Percentiles rank a stretch among this genome's conserved stretches.
Evolutionary conservation across 306 rosid genomes (phyloP).

Genomic region (Glycyrrhiza uralensis): DNA sequence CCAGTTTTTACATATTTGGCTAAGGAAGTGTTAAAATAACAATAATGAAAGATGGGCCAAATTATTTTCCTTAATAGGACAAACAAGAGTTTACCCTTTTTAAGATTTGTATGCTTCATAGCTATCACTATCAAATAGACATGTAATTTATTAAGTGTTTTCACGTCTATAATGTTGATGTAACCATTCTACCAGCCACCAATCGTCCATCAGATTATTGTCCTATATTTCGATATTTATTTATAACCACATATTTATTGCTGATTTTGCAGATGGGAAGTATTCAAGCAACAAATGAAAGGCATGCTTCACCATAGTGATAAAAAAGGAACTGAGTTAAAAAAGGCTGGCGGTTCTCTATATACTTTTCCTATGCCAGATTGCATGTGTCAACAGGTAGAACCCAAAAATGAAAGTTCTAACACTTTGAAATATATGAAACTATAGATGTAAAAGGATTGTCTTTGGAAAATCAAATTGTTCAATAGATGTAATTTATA

Average conservation of each 20-base stretch:
- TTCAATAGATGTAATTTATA: constrained; percentile 43
- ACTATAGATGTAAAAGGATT: constrained; percentile 14
- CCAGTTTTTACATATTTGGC: neutral
- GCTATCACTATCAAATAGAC: neutral
- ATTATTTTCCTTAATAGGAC: neutral
- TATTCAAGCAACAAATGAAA: constrained; percentile 61
- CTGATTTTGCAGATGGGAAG: constrained; percentile 60
- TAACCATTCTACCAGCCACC: neutral
- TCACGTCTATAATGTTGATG: neutral
- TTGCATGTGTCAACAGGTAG: constrained; percentile 79
- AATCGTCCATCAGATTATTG: neutral
- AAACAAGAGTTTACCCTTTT: neutral
- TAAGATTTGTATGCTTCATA: neutral
- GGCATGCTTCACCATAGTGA: constrained; percentile 87
- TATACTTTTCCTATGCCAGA: constrained; percentile 96
- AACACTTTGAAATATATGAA: constrained; percentile 17
- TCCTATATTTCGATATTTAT: neutral
- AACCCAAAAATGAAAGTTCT: constrained; percentile 34
- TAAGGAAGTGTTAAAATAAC: neutral
- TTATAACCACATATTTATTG: neutral
- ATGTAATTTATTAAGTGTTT: neutral
- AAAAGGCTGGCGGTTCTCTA: constrained; percentile 67
- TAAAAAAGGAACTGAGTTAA: constrained; percentile 71
- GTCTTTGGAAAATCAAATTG: constrained; percentile 27
- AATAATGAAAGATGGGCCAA: neutral